Evolutionary conservation across 164 flowering plant genomes (phyloP), one percentile per base, ranked within the genome.

Genomic region (Magnolia officinalis): DNA sequence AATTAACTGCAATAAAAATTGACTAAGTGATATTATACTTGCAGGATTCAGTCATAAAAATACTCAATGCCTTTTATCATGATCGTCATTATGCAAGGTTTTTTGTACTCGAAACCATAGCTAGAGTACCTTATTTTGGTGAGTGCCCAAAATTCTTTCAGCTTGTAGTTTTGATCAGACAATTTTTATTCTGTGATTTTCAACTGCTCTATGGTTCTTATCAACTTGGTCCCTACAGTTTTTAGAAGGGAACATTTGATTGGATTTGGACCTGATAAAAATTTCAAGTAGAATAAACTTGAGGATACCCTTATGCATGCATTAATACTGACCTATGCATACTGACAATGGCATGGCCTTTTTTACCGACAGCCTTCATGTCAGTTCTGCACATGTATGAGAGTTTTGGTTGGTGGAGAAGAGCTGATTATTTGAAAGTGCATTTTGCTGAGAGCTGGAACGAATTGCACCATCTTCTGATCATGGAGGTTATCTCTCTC

Each of bases 391-490:
- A 96, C 82, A 78, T 94, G 97, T 96, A 96, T 76, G 97, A 96
- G 90, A 92, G 86, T 83, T 90, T 92, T 85, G 99, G 99, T 78
- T 94, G 99, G 99, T 96, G 99, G 97, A 88, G 98, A 87, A 86
- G 88, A 82, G 97, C 97, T 61, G 99, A 96, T 83, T 96, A 96
- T 82, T 78, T 96, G 80, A 90, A 94, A 88, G 98, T 96, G 72
- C 98, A 96, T 83, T 96, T 96, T 89, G 99, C 98, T 74, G 99
- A 96, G 87, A 96, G 97, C 88, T 94, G 98, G 97, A 94, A 94
- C 82, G 99, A 96, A 86, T 94, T 96, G 99, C 98, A 96, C 74
- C 99, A 96, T 85, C 84, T 96, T 81, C 97, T 96, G 76, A 96
- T 96, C 77, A 96, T 96, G 99, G 99, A 96, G 88, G 97, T 96